Conservation (phyloP, 208 protist genomes). For the Angomonas deanei region DNA sequence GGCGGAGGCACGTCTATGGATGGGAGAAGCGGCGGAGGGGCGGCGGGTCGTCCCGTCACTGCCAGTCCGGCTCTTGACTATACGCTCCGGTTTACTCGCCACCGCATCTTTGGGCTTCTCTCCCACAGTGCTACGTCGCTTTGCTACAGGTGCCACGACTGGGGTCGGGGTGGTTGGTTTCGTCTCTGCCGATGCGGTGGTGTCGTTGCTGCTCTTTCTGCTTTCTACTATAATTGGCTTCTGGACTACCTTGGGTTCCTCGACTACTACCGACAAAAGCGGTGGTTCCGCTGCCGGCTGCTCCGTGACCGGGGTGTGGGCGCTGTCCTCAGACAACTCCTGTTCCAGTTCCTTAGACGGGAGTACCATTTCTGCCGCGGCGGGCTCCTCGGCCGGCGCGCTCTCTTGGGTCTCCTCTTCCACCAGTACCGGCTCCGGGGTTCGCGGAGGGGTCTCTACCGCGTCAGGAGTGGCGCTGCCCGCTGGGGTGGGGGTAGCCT, state of each 20-base stretch:
- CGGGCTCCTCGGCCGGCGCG: not conserved
- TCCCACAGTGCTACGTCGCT: not conserved
- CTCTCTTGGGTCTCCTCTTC: not conserved
- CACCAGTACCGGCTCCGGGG: not conserved
- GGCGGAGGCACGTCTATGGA: not conserved
- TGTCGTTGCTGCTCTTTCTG: no score
- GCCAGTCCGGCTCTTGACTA: not conserved
- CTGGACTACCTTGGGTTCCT: no score
- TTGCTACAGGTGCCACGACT: not conserved
- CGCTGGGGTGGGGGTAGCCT: not conserved
- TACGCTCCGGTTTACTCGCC: not conserved
- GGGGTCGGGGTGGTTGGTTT: not conserved
- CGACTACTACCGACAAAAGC: no score
- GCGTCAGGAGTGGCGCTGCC: not conserved
- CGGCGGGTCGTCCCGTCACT: not conserved
- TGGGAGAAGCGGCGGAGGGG: not conserved
- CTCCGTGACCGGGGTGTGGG: not conserved
- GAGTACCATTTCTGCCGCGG: not conserved
- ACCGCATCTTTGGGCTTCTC: not conserved
- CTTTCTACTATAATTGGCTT: no score
- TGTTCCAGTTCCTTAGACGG: not conserved
- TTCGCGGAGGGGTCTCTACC: not conserved
- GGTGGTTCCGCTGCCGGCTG: no score
- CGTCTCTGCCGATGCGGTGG: no score
- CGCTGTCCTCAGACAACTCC: not conserved